Evolutionary conservation across 78 protist genomes (phyloP), one percentile per base, ranked within the genome.

Genomic region (Guillardia theta): DNA sequence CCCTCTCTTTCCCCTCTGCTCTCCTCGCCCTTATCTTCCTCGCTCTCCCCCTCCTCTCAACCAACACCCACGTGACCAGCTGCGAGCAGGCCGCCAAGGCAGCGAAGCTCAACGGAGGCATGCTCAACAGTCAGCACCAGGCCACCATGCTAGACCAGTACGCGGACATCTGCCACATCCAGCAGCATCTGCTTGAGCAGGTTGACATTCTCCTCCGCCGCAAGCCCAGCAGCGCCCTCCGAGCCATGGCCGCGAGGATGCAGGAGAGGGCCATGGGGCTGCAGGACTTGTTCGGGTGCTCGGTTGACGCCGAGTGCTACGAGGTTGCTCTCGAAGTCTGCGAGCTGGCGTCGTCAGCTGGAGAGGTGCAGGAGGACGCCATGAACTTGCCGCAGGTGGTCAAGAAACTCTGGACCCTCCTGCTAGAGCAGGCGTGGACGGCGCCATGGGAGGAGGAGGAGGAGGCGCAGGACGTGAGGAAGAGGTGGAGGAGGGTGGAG

Each of bases 11-110:
- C n/a, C n/a, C n/a, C n/a, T n/a, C n/a, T n/a, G n/a, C n/a, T n/a
- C n/a, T n/a, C n/a, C n/a, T n/a, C n/a, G n/a, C n/a, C n/a, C n/a
- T n/a, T n/a, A n/a, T n/a, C n/a, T n/a, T n/a, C n/a, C n/a, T n/a
- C n/a, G n/a, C n/a, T n/a, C n/a, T n/a, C n/a, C n/a, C n/a, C n/a
- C n/a, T n/a, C n/a, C n/a, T n/a, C n/a, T n/a, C n/a, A n/a, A n/a
- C n/a, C n/a, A n/a, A n/a, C n/a, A n/a, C n/a, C n/a, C n/a, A n/a
- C n/a, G n/a, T n/a, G n/a, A n/a, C n/a, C n/a, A n/a, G n/a, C n/a
- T n/a, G n/a, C n/a, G n/a, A n/a, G 70, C 70, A 58, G 70, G 70
- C 70, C 70, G 70, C 70, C 6, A 58, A 58, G 70, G 70, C 70
- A 24, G 70, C 70, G 27, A 58, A 58, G 70, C 70, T 58, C 70